A percentile compares a stretch with the other conserved stretches of the same genome.
Evolutionary conservation across 306 rosid species (phyloP).

Genomic region (Prunus dulcis): DNA sequence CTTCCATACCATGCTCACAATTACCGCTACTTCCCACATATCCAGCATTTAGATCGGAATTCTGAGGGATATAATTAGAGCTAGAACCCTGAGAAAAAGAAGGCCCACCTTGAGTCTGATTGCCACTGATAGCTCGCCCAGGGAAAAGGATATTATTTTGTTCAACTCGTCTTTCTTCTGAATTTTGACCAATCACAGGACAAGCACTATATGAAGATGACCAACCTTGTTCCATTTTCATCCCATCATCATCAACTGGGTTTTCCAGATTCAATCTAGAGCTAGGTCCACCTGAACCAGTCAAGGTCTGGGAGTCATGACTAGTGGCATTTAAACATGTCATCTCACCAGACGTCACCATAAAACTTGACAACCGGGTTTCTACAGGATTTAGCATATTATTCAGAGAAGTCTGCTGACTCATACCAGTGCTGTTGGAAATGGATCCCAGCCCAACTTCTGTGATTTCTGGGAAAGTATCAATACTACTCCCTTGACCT

Average conservation of each 20-base stretch:
- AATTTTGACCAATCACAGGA: constrained; percentile 37
- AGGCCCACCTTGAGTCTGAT: constrained; percentile 51
- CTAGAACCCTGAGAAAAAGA: constrained; percentile 65
- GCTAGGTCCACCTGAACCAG: constrained; percentile 57
- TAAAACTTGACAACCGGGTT: constrained; percentile 48
- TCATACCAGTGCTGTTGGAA: constrained; percentile 53
- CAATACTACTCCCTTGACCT: constrained; percentile 60
- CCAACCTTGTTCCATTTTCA: constrained; percentile 47
- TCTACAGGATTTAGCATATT: constrained; percentile 51
- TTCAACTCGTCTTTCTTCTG: constrained; percentile 57
- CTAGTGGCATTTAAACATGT: constrained; percentile 39
- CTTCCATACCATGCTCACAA: constrained; percentile 46
- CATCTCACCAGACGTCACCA: constrained; percentile 53
- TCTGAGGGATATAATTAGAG: constrained; percentile 40
- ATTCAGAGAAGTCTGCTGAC: constrained; percentile 49
- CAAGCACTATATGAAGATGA: constrained; percentile 45
- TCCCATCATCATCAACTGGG: constrained; percentile 48
- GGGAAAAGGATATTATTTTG: constrained; percentile 42
- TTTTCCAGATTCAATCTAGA: constrained; percentile 45
- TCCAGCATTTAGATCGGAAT: constrained; percentile 40
- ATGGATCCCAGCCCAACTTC: constrained; percentile 55
- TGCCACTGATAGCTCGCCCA: constrained; percentile 41
- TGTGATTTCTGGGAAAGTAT: constrained; percentile 44
- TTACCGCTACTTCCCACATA: constrained; percentile 31
- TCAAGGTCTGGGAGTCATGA: constrained; percentile 42